Conservation (phyloP, 495 filamentous ascomycete genomes). For the Astrothelium macrocarpum region DNA sequence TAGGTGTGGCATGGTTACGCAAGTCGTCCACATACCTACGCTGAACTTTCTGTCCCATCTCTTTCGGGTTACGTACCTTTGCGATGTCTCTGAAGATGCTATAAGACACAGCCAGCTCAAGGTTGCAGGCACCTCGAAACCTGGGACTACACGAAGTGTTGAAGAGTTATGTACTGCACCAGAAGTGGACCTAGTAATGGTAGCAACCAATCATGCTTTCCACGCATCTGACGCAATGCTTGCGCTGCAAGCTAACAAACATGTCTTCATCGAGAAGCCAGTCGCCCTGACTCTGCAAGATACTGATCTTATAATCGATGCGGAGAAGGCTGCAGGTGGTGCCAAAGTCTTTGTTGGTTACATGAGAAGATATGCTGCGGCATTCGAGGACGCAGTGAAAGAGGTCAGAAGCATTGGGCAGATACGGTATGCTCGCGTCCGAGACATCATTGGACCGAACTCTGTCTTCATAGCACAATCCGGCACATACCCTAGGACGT, state of each 20-base stretch:
- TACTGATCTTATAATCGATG: conserved; percentile 36
- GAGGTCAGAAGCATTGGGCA: conserved; percentile 38
- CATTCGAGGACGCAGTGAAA: conserved; percentile 40
- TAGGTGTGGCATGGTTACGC: conserved; percentile 35
- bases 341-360: conserved; percentile 46
- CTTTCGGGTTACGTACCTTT: conserved; percentile 36
- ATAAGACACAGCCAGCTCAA: conserved; percentile 14
- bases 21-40: conserved; percentile 42
- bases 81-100: conserved; percentile 33
- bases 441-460: conserved; percentile 47
- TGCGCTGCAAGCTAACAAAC: conserved; percentile 43
- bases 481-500: conserved; percentile 38
- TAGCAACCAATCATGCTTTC: conserved; percentile 44
- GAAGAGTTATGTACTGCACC: conserved; percentile 26
- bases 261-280: conserved; percentile 48
- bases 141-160: conserved; percentile 23
- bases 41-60: conserved; percentile 34
- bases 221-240: conserved; percentile 42
- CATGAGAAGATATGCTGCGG: conserved; percentile 45
- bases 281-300: conserved; percentile 37
- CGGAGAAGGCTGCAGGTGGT: conserved; percentile 29
- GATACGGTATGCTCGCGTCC: conserved; percentile 44
- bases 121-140: conserved; percentile 4
- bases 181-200: conserved; percentile 39
- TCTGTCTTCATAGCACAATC: conserved; percentile 39